A percentile compares a stretch with the other conserved stretches of the same genome.
Evolutionary conservation across 2,329 filamentous ascomycete genomes (phyloP).

Genomic region (Geosmithia morbida): DNA sequence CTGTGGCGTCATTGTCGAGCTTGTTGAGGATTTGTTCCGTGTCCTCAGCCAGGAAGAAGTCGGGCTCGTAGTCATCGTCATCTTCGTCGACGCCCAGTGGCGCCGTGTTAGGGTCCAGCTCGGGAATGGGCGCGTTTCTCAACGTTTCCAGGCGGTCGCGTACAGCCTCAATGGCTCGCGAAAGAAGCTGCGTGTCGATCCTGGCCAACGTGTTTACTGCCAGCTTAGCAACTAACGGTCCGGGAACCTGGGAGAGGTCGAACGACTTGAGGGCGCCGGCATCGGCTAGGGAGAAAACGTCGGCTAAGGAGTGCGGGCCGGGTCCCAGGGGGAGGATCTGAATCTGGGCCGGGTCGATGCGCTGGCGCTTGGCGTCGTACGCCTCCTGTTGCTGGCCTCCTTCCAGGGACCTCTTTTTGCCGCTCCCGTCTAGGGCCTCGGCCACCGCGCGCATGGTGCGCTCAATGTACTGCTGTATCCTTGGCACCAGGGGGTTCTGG

Average conservation of each 20-base stretch:
- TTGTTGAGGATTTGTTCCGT: slow-evolving; percentile 67
- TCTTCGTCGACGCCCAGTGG: slow-evolving; percentile 59
- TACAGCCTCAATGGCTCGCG: slow-evolving; percentile 56
- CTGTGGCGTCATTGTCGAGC: slow-evolving; percentile 44
- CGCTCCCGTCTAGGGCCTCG: slow-evolving; percentile 67
- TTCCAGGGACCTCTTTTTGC: slow-evolving; percentile 61
- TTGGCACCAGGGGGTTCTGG: slow-evolving; percentile 56
- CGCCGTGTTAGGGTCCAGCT: slow-evolving; percentile 41
- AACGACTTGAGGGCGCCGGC: slow-evolving; percentile 65
- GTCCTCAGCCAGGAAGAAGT: slow-evolving; percentile 65
- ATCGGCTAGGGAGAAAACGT: slow-evolving; percentile 70
- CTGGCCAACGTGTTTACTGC: slow-evolving; percentile 64
- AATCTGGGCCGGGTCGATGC: slow-evolving; percentile 32
- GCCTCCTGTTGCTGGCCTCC: slow-evolving; percentile 55
- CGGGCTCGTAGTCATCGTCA: slow-evolving; percentile 78
- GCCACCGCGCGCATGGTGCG: slow-evolving; percentile 63
- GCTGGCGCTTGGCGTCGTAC: slow-evolving; percentile 72
- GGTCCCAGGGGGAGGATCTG: slow-evolving; percentile 58
- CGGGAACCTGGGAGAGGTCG: slow-evolving; percentile 67
- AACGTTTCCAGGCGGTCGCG: slow-evolving; percentile 32
- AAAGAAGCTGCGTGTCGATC: slow-evolving; percentile 53
- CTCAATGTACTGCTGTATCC: slow-evolving; percentile 81
- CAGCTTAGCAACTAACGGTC: slow-evolving; percentile 64
- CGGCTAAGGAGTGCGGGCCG: slow-evolving; percentile 64
- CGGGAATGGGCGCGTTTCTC: slow-evolving; percentile 26